Base-by-base conservation (phyloP, 345 rosid genomes). In the Eucalyptus cloeziana region DNA sequence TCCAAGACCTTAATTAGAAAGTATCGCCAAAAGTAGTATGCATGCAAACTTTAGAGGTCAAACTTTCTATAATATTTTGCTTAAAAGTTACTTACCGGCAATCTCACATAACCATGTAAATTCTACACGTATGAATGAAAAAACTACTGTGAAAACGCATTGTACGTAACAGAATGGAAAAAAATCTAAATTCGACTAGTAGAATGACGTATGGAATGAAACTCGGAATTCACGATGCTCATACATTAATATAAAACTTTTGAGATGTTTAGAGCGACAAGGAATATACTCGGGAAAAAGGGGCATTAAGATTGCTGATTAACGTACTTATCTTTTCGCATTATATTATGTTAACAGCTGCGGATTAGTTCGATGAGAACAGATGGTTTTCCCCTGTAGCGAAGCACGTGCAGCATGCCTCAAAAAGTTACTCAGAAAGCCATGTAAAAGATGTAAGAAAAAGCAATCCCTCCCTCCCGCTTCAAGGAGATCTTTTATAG, bases 221-320 rank as follows among this genome's bases (percentile, higher is more conserved):
- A 52, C 7, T 52, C 7, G 7, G 0, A 52, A 1, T 52, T 52
- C 10, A 52, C 24, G 1, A 43, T 76, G 21, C 30, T 71, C 7
- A 2, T 71, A 3, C 15, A 0, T 3, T 76, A 1, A 12, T 10
- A 44, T 21, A 2, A 19, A 76, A 10, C 0, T 13, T 76, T 64
- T 21, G 21, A 21, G 30, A 6, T 76, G 8, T 1, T 33, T 71
- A 9, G 37, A 33, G 7, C 13, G 4, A 76, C 37, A 40, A 3
- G 9, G 15, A 44, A 21, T 40, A 40, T 22, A 21, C 24, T 11
- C 6, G 5, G 13, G 62, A 24, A 56, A 56, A 64, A 64, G 7
- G 33, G 40, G 10, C 76, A 64, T 64, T 15, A 13, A 64, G 40
- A 14, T n/a, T 40, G 47, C 85, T 11, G 85, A 76, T 76, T 21